Conservation (phyloP, 1,139 yeast genomes). For the Yamadazyma trypodendri region DNA sequence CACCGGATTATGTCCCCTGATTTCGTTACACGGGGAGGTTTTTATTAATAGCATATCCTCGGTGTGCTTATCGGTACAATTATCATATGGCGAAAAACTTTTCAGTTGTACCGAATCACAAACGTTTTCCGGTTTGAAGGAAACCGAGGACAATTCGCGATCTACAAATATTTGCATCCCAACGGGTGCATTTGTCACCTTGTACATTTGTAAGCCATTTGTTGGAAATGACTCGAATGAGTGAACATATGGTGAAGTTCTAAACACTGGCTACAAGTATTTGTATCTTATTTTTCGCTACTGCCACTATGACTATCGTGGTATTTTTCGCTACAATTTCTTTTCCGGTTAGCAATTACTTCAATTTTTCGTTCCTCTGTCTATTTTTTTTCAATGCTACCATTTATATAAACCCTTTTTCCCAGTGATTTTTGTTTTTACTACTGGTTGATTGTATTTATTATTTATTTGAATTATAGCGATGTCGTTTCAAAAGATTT, state of each 20-base stretch:
- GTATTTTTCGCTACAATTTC: neutral
- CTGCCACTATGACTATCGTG: neutral
- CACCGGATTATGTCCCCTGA: neutral
- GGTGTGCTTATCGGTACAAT: slow-evolving; percentile 6
- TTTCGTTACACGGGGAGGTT: neutral
- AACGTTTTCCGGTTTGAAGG: slow-evolving; percentile 1
- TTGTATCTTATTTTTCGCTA: neutral
- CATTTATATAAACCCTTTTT: slow-evolving; percentile 1
- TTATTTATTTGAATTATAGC: neutral
- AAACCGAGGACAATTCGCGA: neutral
- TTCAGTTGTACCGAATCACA: neutral
- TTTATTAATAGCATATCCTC: slow-evolving; percentile 2
- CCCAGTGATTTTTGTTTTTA: slow-evolving; percentile 3
- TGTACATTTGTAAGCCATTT: too few species aligned
- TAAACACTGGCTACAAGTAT: too few species aligned
- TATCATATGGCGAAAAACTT: slow-evolving; percentile 3
- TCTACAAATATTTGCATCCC: neutral
- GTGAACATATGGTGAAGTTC: too few species aligned
- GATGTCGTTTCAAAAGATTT: slow-evolving; percentile 9
- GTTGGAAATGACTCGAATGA: too few species aligned
- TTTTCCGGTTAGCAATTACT: slow-evolving; percentile 1
- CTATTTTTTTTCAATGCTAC: neutral
- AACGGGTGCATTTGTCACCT: too few species aligned
- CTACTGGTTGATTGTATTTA: neutral
- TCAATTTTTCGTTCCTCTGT: neutral